phyloP scores from a whole-genome alignment of 1,284 basidiomycete species.

The Trichosporon sp. region DNA sequence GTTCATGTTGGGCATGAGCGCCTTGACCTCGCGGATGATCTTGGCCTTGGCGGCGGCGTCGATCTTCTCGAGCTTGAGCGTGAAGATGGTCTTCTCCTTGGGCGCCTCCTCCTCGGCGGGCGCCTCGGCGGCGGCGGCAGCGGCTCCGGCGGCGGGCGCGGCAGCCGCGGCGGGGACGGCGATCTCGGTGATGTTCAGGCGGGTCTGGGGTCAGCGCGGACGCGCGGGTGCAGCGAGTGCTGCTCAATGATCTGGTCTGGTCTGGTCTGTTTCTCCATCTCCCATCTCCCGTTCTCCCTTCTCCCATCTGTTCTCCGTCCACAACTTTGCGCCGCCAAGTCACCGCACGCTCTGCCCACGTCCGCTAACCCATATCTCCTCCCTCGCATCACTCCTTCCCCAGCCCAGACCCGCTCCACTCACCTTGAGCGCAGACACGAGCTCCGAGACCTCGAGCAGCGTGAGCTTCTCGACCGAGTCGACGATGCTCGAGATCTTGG shows the following conservation, averaged over 20 bases:
- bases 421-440: conserved; percentile 87
- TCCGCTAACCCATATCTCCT: too few relatives aligned
- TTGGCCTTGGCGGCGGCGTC: conserved; percentile 89
- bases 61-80: conserved; percentile 87
- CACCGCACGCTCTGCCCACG: too few relatives aligned
- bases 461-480: conserved; percentile 89
- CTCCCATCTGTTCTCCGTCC: too few relatives aligned
- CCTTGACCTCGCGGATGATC: conserved; percentile 97
- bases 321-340: too few relatives aligned
- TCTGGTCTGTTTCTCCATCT: background rate
- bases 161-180: conserved; percentile 80
- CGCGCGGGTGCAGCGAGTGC: background rate
- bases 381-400: too few relatives aligned
- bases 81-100: conserved; percentile 98
- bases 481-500: conserved; percentile 77
- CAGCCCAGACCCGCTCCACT: conserved; percentile 24
- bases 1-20: conserved; percentile 85
- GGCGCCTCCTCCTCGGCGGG: conserved; percentile 77
- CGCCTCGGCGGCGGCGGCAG: conserved; percentile 52
- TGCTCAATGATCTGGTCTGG: background rate
- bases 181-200: conserved; percentile 96
- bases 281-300: background rate
- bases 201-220: conserved; percentile 58
- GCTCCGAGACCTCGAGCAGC: conserved; percentile 92
- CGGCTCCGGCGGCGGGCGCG: conserved; percentile 56